phyloP scores from a whole-genome alignment of 1,284 basidiomycete species.

The Coniferiporia sulphurascens region DNA sequence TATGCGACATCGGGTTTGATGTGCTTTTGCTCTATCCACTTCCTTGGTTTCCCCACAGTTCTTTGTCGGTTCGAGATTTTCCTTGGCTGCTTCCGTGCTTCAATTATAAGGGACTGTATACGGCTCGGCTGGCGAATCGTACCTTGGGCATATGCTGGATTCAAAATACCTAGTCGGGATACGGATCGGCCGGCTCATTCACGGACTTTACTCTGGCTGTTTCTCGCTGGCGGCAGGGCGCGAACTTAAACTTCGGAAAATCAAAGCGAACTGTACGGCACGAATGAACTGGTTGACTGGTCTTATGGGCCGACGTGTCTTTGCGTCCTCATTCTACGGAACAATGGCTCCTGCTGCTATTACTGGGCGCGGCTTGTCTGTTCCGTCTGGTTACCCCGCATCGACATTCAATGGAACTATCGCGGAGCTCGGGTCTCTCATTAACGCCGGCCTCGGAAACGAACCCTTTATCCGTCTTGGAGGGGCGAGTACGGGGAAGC shows the following conservation, averaged over 20 bases:
- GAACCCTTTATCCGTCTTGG: background rate
- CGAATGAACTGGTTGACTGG: background rate
- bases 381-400: constrained; percentile 4
- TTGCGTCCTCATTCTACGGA: background rate
- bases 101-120: background rate
- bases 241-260: constrained; percentile 3
- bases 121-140: background rate
- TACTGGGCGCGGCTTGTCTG: background rate
- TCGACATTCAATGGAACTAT: background rate
- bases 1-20: no score
- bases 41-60: background rate
- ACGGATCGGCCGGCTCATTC: background rate
- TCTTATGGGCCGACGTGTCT: background rate
- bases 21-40: no score
- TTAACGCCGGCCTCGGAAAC: background rate
- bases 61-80: background rate
- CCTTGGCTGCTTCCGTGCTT: background rate
- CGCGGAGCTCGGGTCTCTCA: background rate
- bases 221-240: background rate
- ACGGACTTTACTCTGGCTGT: constrained; percentile 10
- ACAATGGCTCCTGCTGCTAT: background rate
- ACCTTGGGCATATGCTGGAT: no score
- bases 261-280: background rate
- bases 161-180: no score
- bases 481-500: background rate